Conservation (phyloP, 805 yeast genomes). For the Saccharomycopsis selenospora region DNA sequence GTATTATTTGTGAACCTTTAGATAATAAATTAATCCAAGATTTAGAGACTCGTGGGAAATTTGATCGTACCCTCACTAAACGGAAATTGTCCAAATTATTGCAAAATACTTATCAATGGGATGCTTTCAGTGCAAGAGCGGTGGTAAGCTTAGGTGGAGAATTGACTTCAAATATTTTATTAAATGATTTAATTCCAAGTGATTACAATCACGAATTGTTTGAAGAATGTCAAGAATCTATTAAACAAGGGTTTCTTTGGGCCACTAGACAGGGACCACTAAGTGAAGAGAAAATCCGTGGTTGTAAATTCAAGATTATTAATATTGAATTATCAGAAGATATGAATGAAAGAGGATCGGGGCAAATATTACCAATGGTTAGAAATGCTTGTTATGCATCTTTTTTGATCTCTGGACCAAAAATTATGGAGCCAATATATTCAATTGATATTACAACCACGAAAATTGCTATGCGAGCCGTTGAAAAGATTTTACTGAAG, state of each 20-base stretch:
- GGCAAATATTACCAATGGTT: constrained; percentile 74
- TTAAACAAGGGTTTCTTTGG: constrained; percentile 79
- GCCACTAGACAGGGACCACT: constrained; percentile 82
- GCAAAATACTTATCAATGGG: constrained; percentile 64
- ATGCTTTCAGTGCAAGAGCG: constrained; percentile 72
- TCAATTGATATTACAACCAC: constrained; percentile 52
- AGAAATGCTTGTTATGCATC: constrained; percentile 83
- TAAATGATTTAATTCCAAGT: constrained; percentile 68
- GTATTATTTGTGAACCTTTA: constrained; percentile 71
- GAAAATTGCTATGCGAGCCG: constrained; percentile 38
- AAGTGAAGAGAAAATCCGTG: constrained; percentile 75
- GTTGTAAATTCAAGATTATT: constrained; percentile 62
- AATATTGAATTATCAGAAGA: constrained; percentile 48
- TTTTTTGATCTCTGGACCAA: constrained; percentile 68
- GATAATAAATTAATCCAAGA: constrained; percentile 45
- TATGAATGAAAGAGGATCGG: constrained; percentile 44
- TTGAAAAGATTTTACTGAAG: constrained; percentile 43
- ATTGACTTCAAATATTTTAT: constrained; percentile 33
- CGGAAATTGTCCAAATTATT: constrained; percentile 47
- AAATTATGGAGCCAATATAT: constrained; percentile 76
- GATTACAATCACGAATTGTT: constrained; percentile 57
- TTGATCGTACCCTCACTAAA: constrained; percentile 26
- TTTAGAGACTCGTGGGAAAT: constrained; percentile 41
- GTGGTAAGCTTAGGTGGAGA: constrained; percentile 73
- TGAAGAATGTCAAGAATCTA: constrained; percentile 40